Percentiles rank a stretch among this genome's conserved stretches.
Evolutionary conservation across 2,329 filamentous ascomycete species (phyloP).

Genomic region (Calonectria pseudoturangicola): DNA sequence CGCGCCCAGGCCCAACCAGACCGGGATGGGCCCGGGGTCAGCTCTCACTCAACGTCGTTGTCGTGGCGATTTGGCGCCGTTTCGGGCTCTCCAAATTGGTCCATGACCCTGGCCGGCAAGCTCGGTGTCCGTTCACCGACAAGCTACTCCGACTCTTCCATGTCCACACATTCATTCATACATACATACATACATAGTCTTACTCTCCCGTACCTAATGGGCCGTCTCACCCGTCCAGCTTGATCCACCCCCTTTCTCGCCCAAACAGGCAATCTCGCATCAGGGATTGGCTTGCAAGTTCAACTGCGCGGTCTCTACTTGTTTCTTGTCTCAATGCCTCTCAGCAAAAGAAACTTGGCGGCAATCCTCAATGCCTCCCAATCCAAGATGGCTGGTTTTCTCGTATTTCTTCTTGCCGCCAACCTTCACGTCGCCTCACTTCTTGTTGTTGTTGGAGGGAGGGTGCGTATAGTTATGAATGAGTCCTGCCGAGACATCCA

Average conservation of each 20-base stretch:
- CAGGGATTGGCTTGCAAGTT: slow-evolving; percentile 7
- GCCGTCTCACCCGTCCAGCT: slow-evolving; percentile 1
- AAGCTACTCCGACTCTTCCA: slow-evolving; percentile 8
- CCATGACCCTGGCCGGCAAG: slow-evolving; percentile 18
- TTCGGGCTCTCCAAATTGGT: slow-evolving; percentile 43
- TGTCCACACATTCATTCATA: slow-evolving; percentile 4
- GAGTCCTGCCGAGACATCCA: slow-evolving; percentile 17
- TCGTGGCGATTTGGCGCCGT: slow-evolving; percentile 55
- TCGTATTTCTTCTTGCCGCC: slow-evolving; percentile 6
- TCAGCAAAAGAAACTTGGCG: slow-evolving; percentile 15
- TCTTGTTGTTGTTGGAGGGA: neutral
- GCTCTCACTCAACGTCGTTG: slow-evolving; percentile 48
- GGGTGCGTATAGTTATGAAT: neutral
- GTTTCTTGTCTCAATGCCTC: slow-evolving; percentile 17
- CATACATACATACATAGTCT: neutral
- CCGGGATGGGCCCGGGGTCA: slow-evolving; percentile 25
- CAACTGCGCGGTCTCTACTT: neutral
- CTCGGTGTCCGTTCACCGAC: slow-evolving; percentile 26
- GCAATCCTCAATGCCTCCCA: slow-evolving; percentile 12
- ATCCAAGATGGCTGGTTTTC: slow-evolving; percentile 23
- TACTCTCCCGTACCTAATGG: slow-evolving; percentile 13
- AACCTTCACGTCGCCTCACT: neutral
- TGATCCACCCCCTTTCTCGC: slow-evolving; percentile 13
- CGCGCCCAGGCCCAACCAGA: slow-evolving; percentile 24
- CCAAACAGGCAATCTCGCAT: slow-evolving; percentile 11